Evolutionary conservation across 345 rosid genomes (phyloP).

Genomic region (Sonneratia caseolaris): DNA sequence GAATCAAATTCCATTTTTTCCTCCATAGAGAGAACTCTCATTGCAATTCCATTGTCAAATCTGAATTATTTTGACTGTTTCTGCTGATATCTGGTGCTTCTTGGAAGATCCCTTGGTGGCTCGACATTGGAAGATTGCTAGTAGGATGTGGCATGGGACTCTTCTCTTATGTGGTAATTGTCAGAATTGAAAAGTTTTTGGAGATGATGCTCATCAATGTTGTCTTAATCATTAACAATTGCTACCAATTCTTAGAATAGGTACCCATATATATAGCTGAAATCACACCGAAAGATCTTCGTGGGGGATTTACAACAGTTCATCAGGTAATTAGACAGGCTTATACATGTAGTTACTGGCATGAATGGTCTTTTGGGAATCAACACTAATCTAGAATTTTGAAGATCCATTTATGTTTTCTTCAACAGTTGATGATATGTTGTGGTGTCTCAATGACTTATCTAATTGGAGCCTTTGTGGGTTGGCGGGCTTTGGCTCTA

Average conservation of each 20-base stretch:
- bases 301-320: constrained; percentile 69
- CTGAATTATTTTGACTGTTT: no score
- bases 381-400: background rate
- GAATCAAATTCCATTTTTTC: background rate
- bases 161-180: constrained; percentile 63
- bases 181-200: background rate
- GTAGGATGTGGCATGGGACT: constrained; percentile 67
- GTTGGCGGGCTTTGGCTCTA: constrained; percentile 64
- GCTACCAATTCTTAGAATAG: constrained; percentile 17
- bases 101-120: constrained; percentile 46
- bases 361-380: background rate
- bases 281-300: constrained; percentile 59
- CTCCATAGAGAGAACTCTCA: background rate
- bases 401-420: background rate
- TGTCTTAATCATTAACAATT: background rate
- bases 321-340: constrained; percentile 33
- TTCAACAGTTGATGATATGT: constrained; percentile 66
- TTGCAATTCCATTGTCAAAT: background rate
- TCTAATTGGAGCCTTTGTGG: constrained; percentile 54
- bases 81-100: background rate
- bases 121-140: constrained; percentile 59
- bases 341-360: background rate
- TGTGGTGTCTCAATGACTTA: constrained; percentile 47
- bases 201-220: no score
- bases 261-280: constrained; percentile 82